Percentiles rank a stretch among this genome's conserved stretches.
Conservation (phyloP, 2,329 filamentous ascomycete species). For the Exophiala spinifera region DNA sequence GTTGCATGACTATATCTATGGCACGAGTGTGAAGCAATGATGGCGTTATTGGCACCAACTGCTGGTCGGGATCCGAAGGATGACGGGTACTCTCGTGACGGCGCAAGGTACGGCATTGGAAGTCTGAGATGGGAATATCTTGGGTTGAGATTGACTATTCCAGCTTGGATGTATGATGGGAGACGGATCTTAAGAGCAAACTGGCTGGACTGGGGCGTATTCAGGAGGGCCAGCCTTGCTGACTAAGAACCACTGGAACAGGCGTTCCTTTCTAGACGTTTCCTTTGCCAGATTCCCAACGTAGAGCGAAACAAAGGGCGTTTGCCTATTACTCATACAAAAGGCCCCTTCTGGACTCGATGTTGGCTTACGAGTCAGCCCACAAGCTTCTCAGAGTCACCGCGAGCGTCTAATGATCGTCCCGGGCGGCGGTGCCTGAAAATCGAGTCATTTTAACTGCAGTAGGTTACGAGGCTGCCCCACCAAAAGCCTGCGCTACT, state of each 20-base stretch:
- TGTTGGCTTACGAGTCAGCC: not conserved
- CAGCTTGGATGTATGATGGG: constrained; percentile 2
- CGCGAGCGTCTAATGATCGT: not conserved
- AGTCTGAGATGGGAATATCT: no score
- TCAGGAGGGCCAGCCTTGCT: constrained; percentile 25
- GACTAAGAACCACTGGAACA: constrained; percentile 11
- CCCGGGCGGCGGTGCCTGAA: constrained; percentile 1
- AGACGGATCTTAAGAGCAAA: not conserved
- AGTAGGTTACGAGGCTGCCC: not conserved
- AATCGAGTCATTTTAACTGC: not conserved
- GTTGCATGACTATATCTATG: no score
- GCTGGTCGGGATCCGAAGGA: constrained; percentile 5
- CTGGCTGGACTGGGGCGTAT: not conserved
- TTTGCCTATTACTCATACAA: not conserved
- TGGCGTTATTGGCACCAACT: no score
- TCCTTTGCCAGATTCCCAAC: not conserved
- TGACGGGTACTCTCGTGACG: constrained; percentile 13
- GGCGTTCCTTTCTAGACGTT: not conserved
- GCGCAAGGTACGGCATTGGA: not conserved
- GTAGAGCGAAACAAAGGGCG: not conserved
- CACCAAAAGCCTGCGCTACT: not conserved
- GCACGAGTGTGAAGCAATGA: no score
- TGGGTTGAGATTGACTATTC: no score
- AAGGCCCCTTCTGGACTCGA: not conserved
- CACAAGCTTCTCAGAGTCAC: not conserved